Evolutionary conservation across 148 eudicot species (phyloP).

Genomic region (Vaccinium macrocarpon): DNA sequence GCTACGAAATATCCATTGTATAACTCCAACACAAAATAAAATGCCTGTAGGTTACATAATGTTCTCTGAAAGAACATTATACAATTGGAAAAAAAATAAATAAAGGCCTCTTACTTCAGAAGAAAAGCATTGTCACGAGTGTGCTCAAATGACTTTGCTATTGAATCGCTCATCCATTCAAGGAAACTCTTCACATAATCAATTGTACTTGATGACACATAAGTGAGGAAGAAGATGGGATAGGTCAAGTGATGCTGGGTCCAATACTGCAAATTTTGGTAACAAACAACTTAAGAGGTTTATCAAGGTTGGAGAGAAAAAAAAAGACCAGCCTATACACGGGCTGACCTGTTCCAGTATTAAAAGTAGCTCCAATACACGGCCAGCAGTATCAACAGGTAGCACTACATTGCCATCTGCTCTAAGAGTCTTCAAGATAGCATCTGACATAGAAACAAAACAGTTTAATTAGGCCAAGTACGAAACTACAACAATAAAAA

Average conservation of each 20-base stretch:
- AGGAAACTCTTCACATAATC: constrained; percentile 94
- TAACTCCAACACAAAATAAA: not conserved
- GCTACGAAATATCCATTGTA: not conserved
- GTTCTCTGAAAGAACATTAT: not conserved
- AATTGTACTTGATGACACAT: constrained; percentile 87
- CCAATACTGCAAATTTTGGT: constrained; percentile 77
- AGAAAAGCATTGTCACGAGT: constrained; percentile 93
- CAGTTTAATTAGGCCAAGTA: not conserved
- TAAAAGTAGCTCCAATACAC: constrained; percentile 75
- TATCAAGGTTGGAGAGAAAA: not conserved
- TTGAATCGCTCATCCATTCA: constrained; percentile 97
- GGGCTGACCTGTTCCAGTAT: constrained; percentile 77
- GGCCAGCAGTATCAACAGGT: constrained; percentile 97
- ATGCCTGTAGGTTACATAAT: not conserved
- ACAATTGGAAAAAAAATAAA: not conserved
- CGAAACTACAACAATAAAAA: not conserved
- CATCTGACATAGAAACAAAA: constrained; percentile 40
- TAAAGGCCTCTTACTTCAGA: constrained; percentile 54
- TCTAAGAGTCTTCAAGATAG: constrained; percentile 63
- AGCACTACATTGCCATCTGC: constrained; percentile 81
- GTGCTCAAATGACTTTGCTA: constrained; percentile 94
- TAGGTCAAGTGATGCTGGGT: constrained; percentile 76
- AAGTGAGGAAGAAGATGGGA: constrained; percentile 91
- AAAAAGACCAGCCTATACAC: not conserved
- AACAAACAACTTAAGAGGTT: constrained; percentile 12